Percentiles rank a stretch among this genome's conserved stretches.
Conservation (phyloP, 768 basidiomycete species). For the Russula ochroleuca region DNA sequence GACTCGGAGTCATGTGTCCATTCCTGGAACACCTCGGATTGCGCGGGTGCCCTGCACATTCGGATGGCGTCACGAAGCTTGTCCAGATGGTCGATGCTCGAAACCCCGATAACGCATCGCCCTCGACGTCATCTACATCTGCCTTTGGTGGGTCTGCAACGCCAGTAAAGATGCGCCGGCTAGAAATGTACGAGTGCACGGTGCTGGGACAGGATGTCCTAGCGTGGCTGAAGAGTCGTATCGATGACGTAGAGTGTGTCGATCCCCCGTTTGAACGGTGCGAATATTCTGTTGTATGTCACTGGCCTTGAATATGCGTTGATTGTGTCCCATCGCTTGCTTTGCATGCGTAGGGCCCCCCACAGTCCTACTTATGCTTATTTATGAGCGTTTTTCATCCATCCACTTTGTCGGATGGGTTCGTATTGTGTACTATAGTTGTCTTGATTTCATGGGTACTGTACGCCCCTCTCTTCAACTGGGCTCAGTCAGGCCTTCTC, state of each 20-base stretch:
- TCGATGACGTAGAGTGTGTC: constrained; percentile 58
- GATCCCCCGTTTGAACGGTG: constrained; percentile 52
- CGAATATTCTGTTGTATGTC: constrained; percentile 28
- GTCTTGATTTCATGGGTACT: constrained; percentile 13
- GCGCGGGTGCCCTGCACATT: constrained; percentile 60
- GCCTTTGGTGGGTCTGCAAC: constrained; percentile 44
- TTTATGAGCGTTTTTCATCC: constrained; percentile 20
- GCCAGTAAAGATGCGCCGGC: constrained; percentile 48
- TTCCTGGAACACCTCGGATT: constrained; percentile 54
- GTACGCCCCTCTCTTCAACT: constrained; percentile 17
- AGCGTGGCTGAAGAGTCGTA: constrained; percentile 58
- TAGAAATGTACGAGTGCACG: constrained; percentile 67
- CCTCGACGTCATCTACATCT: constrained; percentile 31
- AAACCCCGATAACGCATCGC: constrained; percentile 50
- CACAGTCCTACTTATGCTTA: constrained; percentile 30
- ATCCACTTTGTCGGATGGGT: not conserved
- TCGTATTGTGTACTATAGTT: constrained; percentile 14
- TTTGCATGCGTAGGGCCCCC: constrained; percentile 26
- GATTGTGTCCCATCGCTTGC: constrained; percentile 19
- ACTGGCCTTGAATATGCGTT: constrained; percentile 26
- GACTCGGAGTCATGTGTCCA: constrained; percentile 57
- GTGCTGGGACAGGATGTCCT: constrained; percentile 64
- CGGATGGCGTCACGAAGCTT: constrained; percentile 60
- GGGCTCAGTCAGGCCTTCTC: not conserved
- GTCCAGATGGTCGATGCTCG: constrained; percentile 68